Conservation (phyloP, 2,329 filamentous ascomycete genomes). For the Fusarium domesticum region DNA sequence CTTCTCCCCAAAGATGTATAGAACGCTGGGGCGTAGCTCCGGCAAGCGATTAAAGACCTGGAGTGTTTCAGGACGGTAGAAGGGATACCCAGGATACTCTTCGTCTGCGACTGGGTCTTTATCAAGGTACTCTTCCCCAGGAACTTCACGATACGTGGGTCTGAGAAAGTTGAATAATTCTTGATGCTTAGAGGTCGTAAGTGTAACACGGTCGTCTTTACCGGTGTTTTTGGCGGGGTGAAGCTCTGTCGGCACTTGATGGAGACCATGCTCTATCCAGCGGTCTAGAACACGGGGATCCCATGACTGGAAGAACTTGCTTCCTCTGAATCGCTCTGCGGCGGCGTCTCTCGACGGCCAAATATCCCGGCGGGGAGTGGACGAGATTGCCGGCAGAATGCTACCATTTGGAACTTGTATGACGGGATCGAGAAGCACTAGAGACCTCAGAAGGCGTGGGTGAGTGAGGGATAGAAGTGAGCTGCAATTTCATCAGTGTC, state of each 20-base stretch:
- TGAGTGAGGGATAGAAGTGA: background rate
- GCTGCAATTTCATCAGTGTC: background rate
- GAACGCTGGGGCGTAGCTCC: conserved; percentile 1
- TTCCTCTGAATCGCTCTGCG: background rate
- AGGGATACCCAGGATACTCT: background rate
- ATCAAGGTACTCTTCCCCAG: background rate
- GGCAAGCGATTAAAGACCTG: background rate
- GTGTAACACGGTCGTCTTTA: background rate
- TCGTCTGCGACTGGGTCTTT: background rate
- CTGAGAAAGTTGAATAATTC: conserved; percentile 2
- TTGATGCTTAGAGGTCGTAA: conserved; percentile 2
- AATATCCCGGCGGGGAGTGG: background rate
- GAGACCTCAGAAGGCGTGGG: background rate
- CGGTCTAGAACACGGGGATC: conserved; percentile 1
- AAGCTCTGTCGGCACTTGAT: background rate
- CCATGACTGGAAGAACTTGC: conserved; percentile 3
- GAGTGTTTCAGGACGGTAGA: conserved; percentile 2
- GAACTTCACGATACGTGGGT: background rate
- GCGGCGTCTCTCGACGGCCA: conserved; percentile 3
- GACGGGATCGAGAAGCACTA: conserved; percentile 2
- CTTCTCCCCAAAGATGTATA: conserved; percentile 1
- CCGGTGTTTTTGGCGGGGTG: background rate
- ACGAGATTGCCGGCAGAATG: background rate
- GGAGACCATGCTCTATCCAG: conserved; percentile 1
- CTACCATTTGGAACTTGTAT: background rate